Conservation (phyloP, 441 rosid species). For the Capsella rubella region DNA sequence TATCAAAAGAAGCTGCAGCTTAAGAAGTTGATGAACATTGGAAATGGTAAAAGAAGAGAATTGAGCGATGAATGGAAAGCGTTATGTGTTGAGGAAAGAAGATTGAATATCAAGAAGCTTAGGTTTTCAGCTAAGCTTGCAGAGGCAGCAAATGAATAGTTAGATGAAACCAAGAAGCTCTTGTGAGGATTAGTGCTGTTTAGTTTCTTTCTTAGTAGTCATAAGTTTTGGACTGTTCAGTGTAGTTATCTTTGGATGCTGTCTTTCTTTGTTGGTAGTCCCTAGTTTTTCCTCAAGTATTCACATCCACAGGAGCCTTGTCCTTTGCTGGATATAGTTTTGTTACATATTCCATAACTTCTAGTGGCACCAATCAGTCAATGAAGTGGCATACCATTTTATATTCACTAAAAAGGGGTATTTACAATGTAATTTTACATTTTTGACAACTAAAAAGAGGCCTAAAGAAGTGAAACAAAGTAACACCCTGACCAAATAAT, state of each 20-base stretch:
- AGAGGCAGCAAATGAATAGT: not conserved
- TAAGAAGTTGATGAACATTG: constrained; percentile 35
- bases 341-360: not conserved
- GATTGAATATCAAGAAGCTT: constrained; percentile 28
- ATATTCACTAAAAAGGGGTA: constrained; percentile 2
- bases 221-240: not conserved
- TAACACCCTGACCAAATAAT: constrained; percentile 33
- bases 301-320: not conserved
- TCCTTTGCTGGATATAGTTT: not conserved
- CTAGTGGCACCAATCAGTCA: not conserved
- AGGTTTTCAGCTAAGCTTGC: not conserved
- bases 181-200: not conserved
- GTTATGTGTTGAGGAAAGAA: not conserved
- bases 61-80: constrained; percentile 32
- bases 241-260: not conserved
- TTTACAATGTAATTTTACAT: constrained; percentile 39
- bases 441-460: constrained; percentile 7
- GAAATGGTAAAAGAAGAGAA: constrained; percentile 9
- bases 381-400: constrained; percentile 1
- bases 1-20: constrained; percentile 29
- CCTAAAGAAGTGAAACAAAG: constrained; percentile 2
- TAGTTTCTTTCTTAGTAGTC: not conserved
- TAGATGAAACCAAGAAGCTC: not conserved
- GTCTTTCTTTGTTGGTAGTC: not conserved
- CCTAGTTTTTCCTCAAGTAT: not conserved